These are phyloP conservation scores for Gleditsia sinensis DNA, from an alignment of 306 rosid genomes.

Conservation along the genomic window DNA sequence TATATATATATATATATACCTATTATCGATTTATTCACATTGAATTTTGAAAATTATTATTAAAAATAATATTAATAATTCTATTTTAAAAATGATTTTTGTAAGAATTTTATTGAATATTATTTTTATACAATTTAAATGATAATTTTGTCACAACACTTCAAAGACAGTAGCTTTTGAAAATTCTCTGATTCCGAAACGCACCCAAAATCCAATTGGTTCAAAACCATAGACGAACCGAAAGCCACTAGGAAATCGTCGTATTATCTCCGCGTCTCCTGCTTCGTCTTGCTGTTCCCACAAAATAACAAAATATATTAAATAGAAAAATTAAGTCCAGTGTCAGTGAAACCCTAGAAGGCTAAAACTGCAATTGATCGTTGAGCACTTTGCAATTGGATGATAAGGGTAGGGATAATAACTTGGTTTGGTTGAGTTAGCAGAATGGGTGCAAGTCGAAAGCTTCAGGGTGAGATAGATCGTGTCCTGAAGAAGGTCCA, in stretches of 20 bases:
- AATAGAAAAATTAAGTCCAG: not conserved
- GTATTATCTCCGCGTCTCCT: not conserved
- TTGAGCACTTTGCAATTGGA: not conserved
- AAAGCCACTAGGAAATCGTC: not conserved
- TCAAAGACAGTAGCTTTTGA: too few relatives aligned
- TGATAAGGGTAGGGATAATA: not conserved
- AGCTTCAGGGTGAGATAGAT: slow-evolving; percentile 93
- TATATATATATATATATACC: too few relatives aligned
- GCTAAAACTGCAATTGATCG: not conserved
- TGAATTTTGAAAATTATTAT: too few relatives aligned
- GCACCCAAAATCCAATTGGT: too few relatives aligned
- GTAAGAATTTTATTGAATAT: too few relatives aligned
- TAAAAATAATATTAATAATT: too few relatives aligned
- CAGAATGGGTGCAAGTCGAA: slow-evolving; percentile 86
- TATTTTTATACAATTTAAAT: too few relatives aligned
- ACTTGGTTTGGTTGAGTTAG: not conserved
- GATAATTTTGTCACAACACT: too few relatives aligned
- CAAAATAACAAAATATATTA: not conserved
- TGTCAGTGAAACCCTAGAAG: slow-evolving; percentile 18
- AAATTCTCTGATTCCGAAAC: too few relatives aligned
- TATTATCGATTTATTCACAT: too few relatives aligned
- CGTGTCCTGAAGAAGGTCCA: slow-evolving; percentile 90
- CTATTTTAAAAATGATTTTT: too few relatives aligned
- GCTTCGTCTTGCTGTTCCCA: not conserved
- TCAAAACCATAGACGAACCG: not conserved